Evolutionary conservation across 106 monocot genomes (phyloP).

Genomic region (Ottelia alismoides): DNA sequence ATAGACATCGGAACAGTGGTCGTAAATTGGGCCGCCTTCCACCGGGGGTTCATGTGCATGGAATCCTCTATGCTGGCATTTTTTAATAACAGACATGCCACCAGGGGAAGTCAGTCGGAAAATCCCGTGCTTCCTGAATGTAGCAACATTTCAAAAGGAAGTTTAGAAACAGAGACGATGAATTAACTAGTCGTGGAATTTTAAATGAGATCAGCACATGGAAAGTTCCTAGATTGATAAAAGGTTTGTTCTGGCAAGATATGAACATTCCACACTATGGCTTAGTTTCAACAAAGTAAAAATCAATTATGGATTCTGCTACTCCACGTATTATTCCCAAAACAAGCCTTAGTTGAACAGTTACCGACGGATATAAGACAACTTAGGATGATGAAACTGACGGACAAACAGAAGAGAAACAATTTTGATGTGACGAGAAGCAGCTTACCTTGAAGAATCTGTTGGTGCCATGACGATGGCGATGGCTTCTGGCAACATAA

Average conservation of each 20-base stretch:
- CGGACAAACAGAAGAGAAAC: neutral
- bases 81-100: slow-evolving; percentile 67
- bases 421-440: neutral
- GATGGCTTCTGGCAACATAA: slow-evolving; percentile 82
- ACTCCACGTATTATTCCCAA: neutral
- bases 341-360: too few species aligned
- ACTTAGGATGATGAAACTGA: too few species aligned
- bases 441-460: slow-evolving; percentile 45
- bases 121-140: slow-evolving; percentile 66
- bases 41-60: slow-evolving; percentile 50
- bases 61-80: slow-evolving; percentile 63
- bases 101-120: slow-evolving; percentile 66
- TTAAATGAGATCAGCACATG: neutral
- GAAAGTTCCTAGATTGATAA: neutral
- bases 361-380: too few species aligned
- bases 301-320: neutral
- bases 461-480: slow-evolving; percentile 89
- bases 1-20: slow-evolving; percentile 48
- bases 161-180: too few species aligned
- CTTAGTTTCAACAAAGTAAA: slow-evolving; percentile 2
- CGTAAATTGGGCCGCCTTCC: slow-evolving; percentile 54
- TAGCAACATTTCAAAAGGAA: neutral
- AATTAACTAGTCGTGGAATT: neutral
- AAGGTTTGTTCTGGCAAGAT: neutral
- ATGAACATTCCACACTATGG: neutral